Evolutionary conservation across 1,284 basidiomycete species (phyloP), one percentile per base, ranked within the genome.

Genomic region (Rhodofomes roseus): DNA sequence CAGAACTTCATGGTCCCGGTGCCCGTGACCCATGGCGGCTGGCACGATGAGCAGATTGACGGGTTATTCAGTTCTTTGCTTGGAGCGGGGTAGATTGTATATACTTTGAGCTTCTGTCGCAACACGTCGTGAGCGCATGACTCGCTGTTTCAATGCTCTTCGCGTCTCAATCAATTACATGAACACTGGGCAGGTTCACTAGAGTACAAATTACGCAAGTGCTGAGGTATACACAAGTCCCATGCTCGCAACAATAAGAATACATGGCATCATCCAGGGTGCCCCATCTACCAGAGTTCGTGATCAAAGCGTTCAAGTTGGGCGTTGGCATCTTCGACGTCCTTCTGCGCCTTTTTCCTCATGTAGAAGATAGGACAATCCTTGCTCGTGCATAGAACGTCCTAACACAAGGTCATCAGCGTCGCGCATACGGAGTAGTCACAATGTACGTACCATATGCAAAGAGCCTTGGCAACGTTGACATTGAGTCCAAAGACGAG

Each of bases 341-440:
- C 95, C 72, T 97, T 97, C 73, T 98, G 96, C 6, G 95, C 87
- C 68, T 96, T 96, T 74, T 96, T 97, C 43, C 96, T 80, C 86
- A 96, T 95, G 73, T 98, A 98, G 75, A 96, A 98, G 63, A 98
- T 98, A 0, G 96, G 96, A 67, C 96, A 99, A 74, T 99, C 96
- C 70, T 93, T 96, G 70, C 93, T 96, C 0, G 93, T 93, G 71
- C 96, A 99, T 40, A 99, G 80, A 20, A 98, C 96, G 70, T 99
- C 96, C 89, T 96, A 63, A 16, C 56, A n/a, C 25, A 31, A 23
- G 27, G 18, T 41, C 11, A 20, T 54, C 11, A 60, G 50, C 23
- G 22, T 36, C 29, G 52, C 54, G 5, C 46, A 11, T 46, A 61
- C 11, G 9, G 37, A 11, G 18, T 16, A 34, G 4, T 14, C 1